A percentile compares a stretch with the other conserved stretches of the same genome.
phyloP scores from a whole-genome alignment of 2,329 filamentous ascomycete species.

The Arthrobotrys sinensis region DNA sequence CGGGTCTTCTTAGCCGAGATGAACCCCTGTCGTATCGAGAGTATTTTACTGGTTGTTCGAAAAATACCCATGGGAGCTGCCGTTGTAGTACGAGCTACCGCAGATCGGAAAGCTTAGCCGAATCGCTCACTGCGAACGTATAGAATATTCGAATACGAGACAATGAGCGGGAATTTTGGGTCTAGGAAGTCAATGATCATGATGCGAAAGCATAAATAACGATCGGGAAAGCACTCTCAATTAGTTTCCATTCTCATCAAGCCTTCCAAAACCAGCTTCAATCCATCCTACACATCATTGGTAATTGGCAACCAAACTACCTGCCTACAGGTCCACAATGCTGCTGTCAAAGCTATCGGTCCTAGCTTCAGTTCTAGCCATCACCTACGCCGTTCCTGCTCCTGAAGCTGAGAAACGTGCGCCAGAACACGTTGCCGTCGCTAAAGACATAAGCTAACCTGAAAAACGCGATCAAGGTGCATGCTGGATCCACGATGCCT shows the following conservation, averaged over 20 bases:
- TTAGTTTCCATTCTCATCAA: background rate
- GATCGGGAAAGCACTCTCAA: background rate
- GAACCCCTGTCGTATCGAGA: background rate
- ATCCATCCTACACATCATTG: background rate
- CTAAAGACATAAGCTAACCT: background rate
- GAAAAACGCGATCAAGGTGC: constrained; percentile 2
- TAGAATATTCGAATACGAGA: background rate
- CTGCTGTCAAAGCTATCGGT: background rate
- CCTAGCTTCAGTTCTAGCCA: background rate
- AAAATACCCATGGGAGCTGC: background rate
- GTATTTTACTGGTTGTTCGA: background rate
- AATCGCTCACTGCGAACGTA: background rate
- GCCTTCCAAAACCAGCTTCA: background rate
- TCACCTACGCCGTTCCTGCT: constrained; percentile 1
- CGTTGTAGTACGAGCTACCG: background rate
- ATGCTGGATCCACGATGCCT: constrained; percentile 8
- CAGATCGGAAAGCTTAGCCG: background rate
- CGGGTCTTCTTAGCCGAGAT: background rate
- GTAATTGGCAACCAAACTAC: background rate
- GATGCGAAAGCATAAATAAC: constrained; percentile 9
- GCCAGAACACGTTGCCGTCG: background rate
- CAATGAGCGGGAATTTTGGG: background rate
- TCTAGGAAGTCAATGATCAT: background rate
- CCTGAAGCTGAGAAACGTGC: background rate
- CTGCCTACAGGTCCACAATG: background rate